Evolutionary conservation across 345 rosid genomes (phyloP), one percentile per base, ranked within the genome.

Genomic region (Salix brachista): DNA sequence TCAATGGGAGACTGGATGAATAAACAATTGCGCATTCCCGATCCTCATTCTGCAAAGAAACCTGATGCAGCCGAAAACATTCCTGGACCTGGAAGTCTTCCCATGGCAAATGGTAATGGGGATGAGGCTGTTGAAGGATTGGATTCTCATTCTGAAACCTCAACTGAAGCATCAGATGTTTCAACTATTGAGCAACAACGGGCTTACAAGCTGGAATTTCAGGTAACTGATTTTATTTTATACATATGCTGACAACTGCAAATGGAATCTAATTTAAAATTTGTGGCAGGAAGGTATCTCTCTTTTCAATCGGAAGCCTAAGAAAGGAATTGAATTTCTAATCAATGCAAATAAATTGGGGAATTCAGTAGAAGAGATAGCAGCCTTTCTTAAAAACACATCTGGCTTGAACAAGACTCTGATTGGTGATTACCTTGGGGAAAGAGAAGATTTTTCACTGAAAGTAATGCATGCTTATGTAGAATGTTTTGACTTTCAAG

Each of bases 1-100:
- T 96, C 98, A 56, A 92, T 96, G 98, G 99, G 99, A 77, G 98
- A 91, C 76, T 96, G 99, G 99, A 88, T 92, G 90, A 91, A 96
- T 85, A 96, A 90, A 81, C 99, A 96, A 80, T 84, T 96, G 83
- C 91, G 89, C 26, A 92, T 96, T 83, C 97, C 97, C 74, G 98
- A 94, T 90, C 88, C 92, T 34, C 86, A 85, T 85, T 91, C 94
- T 77, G 62, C 85, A 50, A 90, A 88, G 86, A 80, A 85, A 65
- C 23, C 82, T 77, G 98, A 96, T 84, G 78, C 81, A 77, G 88
- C 68, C 66, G 97, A 91, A 80, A 94, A 84, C 80, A 85, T 75
- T 84, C 86, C 85, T 79, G 98, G 91, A 76, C 73, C 84, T 69
- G 91, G 88, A 82, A 87, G 80, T 85, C 81, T 83, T 84, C 82